Percentiles rank a stretch among this genome's conserved stretches.
phyloP scores from a whole-genome alignment of 441 rosid species.

The Eugenia klotzschiana region DNA sequence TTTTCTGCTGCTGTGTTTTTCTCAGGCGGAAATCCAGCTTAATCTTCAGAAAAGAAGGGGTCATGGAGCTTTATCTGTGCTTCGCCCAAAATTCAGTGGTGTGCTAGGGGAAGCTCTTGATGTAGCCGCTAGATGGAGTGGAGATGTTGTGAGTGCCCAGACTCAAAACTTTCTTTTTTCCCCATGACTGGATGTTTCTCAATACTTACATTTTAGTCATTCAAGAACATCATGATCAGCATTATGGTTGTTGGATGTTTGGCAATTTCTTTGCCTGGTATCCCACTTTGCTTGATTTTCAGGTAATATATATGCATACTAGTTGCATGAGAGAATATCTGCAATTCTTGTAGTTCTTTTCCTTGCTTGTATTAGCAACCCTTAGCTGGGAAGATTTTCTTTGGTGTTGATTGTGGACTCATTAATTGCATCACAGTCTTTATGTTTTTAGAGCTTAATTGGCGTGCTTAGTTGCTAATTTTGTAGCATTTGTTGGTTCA shows the following conservation, averaged over 20 bases:
- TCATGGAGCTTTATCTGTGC: constrained; percentile 81
- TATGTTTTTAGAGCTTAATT: background rate
- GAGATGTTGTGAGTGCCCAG: constrained; percentile 85
- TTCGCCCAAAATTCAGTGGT: constrained; percentile 91
- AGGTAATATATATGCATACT: background rate
- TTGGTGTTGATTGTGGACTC: background rate
- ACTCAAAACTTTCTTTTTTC: background rate
- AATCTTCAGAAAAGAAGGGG: constrained; percentile 95
- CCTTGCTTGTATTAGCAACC: background rate
- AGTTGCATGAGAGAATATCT: background rate
- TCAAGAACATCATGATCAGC: background rate
- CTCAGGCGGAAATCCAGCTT: constrained; percentile 96
- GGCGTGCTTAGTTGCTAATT: background rate
- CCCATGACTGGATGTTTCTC: background rate
- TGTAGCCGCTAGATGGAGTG: constrained; percentile 95
- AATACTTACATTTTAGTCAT: background rate
- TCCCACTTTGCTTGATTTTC: background rate
- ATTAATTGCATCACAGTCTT: background rate
- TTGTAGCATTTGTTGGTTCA: background rate
- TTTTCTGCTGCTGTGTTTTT: constrained; percentile 12
- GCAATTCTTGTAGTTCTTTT: background rate
- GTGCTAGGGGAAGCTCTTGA: constrained; percentile 96
- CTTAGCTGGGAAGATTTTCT: background rate
- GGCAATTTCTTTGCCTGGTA: background rate
- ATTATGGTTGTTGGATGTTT: background rate